These are phyloP conservation scores for Saccharomycopsis crataegensis DNA, from an alignment of 1,139 yeast species.

Conservation along the genomic window DNA sequence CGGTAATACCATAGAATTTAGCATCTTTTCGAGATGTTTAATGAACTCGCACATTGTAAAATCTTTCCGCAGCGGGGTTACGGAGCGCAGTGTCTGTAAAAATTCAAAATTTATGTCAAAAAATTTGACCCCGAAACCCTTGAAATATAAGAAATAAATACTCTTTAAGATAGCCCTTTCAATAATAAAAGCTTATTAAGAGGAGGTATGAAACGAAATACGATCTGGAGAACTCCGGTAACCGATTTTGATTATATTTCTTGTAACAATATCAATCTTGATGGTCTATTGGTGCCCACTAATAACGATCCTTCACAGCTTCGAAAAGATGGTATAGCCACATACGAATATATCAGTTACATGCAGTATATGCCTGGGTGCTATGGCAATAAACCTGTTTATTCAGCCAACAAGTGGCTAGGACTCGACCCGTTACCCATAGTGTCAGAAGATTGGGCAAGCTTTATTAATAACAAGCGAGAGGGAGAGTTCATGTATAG, in stretches of 20 bases:
- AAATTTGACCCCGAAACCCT: conserved; percentile 25
- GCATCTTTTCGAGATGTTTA: too few relatives aligned
- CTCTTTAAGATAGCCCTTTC: too few relatives aligned
- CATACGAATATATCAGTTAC: neutral
- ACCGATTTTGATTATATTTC: conserved; percentile 1
- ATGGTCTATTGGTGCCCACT: conserved; percentile 6
- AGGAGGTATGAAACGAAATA: conserved; percentile 2
- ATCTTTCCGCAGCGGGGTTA: too few relatives aligned
- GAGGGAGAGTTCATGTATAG: conserved; percentile 47
- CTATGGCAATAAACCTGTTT: conserved; percentile 35
- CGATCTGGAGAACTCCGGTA: conserved; percentile 16
- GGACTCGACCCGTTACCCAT: conserved; percentile 30
- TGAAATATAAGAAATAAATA: too few relatives aligned
- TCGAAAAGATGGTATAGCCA: neutral
- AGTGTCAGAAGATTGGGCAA: conserved; percentile 35
- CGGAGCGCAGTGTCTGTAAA: too few relatives aligned
- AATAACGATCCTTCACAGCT: neutral
- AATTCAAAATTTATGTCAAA: neutral
- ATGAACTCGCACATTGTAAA: too few relatives aligned
- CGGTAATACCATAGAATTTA: neutral
- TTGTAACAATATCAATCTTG: conserved; percentile 1
- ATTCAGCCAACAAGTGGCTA: conserved; percentile 25
- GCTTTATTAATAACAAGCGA: conserved; percentile 24
- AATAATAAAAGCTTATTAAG: too few relatives aligned
- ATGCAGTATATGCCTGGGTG: conserved; percentile 35